Conservation (phyloP, 768 basidiomycete species). For the Xanthoconium stramineum region DNA sequence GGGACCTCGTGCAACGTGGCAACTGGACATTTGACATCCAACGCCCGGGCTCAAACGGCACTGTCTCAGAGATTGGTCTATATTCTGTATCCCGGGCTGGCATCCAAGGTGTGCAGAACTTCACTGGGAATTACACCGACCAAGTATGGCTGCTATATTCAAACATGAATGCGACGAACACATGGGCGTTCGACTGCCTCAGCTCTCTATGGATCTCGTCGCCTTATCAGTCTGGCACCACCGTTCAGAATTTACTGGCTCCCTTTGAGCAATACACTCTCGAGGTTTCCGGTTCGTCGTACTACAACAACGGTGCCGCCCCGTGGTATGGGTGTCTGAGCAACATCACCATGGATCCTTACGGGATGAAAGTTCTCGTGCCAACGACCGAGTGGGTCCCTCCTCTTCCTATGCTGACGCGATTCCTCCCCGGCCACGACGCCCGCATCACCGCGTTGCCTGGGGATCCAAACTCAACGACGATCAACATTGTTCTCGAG, state of each 20-base stretch:
- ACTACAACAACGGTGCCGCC: slow-evolving; percentile 51
- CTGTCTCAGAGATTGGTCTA: slow-evolving; percentile 81
- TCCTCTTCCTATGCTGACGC: slow-evolving; percentile 70
- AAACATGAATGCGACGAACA: slow-evolving; percentile 75
- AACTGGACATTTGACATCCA: slow-evolving; percentile 81
- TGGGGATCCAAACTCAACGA: slow-evolving; percentile 48
- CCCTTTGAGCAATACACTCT: slow-evolving; percentile 83
- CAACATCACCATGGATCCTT: slow-evolving; percentile 63
- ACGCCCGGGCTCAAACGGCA: slow-evolving; percentile 81
- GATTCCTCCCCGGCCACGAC: slow-evolving; percentile 86
- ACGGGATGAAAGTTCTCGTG: slow-evolving; percentile 80
- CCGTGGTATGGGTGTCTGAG: slow-evolving; percentile 77
- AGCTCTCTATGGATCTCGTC: slow-evolving; percentile 69
- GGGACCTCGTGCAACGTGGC: slow-evolving; percentile 75
- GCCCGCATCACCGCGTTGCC: slow-evolving; percentile 51
- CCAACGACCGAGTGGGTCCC: slow-evolving; percentile 63
- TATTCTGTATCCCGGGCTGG: slow-evolving; percentile 77
- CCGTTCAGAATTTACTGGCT: slow-evolving; percentile 71
- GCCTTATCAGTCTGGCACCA: slow-evolving; percentile 61
- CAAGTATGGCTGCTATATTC: slow-evolving; percentile 84
- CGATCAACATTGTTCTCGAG: slow-evolving; percentile 67
- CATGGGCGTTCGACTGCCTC: slow-evolving; percentile 63
- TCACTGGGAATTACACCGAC: slow-evolving; percentile 57
- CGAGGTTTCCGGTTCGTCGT: slow-evolving; percentile 61
- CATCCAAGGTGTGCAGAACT: slow-evolving; percentile 54